Conservation (phyloP, 306 rosid genomes). For the Gleditsia sinensis region DNA sequence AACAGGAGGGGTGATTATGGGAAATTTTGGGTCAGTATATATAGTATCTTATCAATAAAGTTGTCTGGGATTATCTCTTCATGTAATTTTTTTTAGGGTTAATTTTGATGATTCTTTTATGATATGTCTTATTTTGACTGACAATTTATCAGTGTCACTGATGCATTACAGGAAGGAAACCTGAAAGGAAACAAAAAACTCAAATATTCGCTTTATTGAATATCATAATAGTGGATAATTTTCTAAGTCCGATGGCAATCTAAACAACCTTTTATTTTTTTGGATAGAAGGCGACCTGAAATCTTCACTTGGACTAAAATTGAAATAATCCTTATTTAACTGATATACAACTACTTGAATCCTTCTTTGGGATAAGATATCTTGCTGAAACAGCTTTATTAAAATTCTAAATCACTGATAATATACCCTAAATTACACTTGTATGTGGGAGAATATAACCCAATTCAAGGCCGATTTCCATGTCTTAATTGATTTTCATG, state of each 20-base stretch:
- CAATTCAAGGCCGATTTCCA: too few species aligned
- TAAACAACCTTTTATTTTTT: not conserved
- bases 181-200: not conserved
- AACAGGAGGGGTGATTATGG: slow-evolving; percentile 98
- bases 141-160: not conserved
- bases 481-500: too few species aligned
- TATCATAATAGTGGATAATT: not conserved
- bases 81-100: not conserved
- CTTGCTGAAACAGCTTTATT: too few species aligned
- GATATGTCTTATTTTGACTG: not conserved
- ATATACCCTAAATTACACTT: too few species aligned
- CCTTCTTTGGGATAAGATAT: not conserved
- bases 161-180: not conserved
- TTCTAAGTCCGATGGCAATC: not conserved
- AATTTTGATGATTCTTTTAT: not conserved
- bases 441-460: too few species aligned
- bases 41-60: not conserved
- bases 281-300: not conserved
- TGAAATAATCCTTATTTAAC: not conserved
- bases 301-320: not conserved
- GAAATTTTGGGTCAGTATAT: slow-evolving; percentile 80
- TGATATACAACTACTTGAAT: not conserved
- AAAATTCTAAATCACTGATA: too few species aligned
- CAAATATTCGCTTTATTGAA: not conserved
- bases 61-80: not conserved